Base-by-base conservation (phyloP, 805 yeast species). In the Nakazawaea holstii region DNA sequence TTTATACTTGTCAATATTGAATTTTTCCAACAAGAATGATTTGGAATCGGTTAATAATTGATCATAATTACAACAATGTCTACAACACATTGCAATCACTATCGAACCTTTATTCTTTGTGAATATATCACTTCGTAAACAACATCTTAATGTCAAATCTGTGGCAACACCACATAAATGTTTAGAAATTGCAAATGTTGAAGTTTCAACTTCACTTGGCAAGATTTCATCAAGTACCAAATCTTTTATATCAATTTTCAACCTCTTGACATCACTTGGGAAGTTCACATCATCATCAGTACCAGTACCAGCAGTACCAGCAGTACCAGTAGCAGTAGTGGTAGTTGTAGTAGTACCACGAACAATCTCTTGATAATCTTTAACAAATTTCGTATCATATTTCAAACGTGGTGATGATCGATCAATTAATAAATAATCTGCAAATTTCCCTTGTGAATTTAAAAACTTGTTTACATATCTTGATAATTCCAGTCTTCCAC, bases 111-210 rank as follows among this genome's bases (percentile, higher is more conserved):
- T 15, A 24, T 14, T 49, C 49, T 8, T 45, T 45, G 6, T 26
- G 24, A 42, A 47, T 38, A 31, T 32, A 11, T 4, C n/a, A 3
- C 47, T 39, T 31, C 38, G 40, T 17, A 41, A 28, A 40, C 49
- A 46, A 64, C 89, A 84, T 54, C 80, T 72, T 26, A 91, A 63
- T 0, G 97, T 85, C 43, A 90, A 67, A 61, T 90, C 97, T 0
- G 97, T 91, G 1, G 97, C 97, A 3, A 86, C 95, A 5, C 97
- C 97, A 65, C 97, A 90, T 32, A 91, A 66, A 66, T 90, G 97
- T 61, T 90, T 90, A 4, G 96, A 89, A 2, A 90, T 78, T 1
- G 82, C 88, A 8, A 84, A 82, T 30, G 52, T 53, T 1, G 48
- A 20, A 7, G 46, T 32, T 15, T 54, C 52, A 1, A 53, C 57